Evolutionary conservation across 2,329 filamentous ascomycete genomes (phyloP).

Genomic region (Talaromyces funiculosus): DNA sequence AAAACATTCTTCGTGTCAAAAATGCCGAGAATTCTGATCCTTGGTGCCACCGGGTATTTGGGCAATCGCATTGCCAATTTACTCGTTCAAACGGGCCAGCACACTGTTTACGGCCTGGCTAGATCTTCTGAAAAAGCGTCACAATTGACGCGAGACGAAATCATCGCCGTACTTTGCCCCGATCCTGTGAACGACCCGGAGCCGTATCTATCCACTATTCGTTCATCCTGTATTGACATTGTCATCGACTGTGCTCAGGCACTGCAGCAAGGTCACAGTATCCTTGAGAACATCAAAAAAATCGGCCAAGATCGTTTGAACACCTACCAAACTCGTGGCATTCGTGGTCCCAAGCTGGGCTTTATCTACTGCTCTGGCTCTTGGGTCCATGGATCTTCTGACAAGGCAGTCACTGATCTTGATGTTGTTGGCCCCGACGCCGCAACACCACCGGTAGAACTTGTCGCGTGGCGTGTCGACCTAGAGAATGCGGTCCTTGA

Average conservation of each 20-base stretch:
- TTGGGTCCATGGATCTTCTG: constrained; percentile 34
- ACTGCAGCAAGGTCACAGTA: constrained; percentile 17
- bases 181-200: constrained; percentile 20
- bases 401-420: constrained; percentile 25
- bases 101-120: constrained; percentile 35
- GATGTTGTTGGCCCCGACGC: constrained; percentile 21
- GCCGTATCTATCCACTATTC: constrained; percentile 19
- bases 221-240: constrained; percentile 26
- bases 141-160: constrained; percentile 26
- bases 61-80: constrained; percentile 21
- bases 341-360: constrained; percentile 29
- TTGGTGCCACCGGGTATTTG: constrained; percentile 31
- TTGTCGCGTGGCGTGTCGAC: constrained; percentile 28
- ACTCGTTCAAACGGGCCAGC: constrained; percentile 23
- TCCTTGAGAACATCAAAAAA: constrained; percentile 19
- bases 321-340: constrained; percentile 17
- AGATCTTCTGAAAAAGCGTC: constrained; percentile 28
- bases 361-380: constrained; percentile 35
- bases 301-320: constrained; percentile 18
- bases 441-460: constrained; percentile 17
- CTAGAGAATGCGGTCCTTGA: constrained; percentile 31
- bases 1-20: neutral
- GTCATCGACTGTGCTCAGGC: constrained; percentile 31
- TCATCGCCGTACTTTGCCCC: constrained; percentile 26
- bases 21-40: constrained; percentile 30